Conservation (phyloP, 148 eudicot genomes). For the Agrostemma githago region DNA sequence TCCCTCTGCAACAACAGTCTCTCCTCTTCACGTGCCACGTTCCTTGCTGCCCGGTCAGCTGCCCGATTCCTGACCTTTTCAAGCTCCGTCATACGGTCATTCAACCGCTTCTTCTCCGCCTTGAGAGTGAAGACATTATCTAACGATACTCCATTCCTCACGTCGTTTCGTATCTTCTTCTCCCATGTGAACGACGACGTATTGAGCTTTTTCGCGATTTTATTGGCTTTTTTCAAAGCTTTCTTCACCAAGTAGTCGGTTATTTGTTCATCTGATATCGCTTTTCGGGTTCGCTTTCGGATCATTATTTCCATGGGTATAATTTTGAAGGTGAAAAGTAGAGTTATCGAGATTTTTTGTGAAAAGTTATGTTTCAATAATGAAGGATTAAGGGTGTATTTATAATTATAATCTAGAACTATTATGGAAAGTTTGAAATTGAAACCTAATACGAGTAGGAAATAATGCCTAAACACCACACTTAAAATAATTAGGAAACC, state of each 20-base stretch:
- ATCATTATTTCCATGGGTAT: constrained; percentile 1
- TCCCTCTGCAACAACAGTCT: constrained; percentile 84
- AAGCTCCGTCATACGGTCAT: constrained; percentile 84
- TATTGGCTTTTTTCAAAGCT: constrained; percentile 73
- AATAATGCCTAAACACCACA: too few relatives aligned
- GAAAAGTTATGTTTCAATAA: too few relatives aligned
- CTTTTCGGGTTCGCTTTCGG: constrained; percentile 17
- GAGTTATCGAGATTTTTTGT: too few relatives aligned
- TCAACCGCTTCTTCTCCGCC: constrained; percentile 71
- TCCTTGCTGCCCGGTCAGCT: constrained; percentile 83
- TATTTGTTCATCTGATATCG: constrained; percentile 36
- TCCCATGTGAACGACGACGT: constrained; percentile 56
- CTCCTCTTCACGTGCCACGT: constrained; percentile 89
- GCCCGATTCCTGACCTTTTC: constrained; percentile 92
- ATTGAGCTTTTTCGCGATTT: constrained; percentile 75
- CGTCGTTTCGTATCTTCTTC: constrained; percentile 50
- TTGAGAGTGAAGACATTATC: constrained; percentile 51
- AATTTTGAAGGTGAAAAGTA: too few relatives aligned
- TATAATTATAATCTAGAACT: too few relatives aligned
- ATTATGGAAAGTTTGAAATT: too few relatives aligned
- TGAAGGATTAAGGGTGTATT: too few relatives aligned
- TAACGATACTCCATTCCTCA: constrained; percentile 71
- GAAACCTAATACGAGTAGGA: too few relatives aligned
- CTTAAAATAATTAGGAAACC: too few relatives aligned
- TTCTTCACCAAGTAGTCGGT: constrained; percentile 69